Percentiles rank a stretch among this genome's conserved stretches.
phyloP scores from a whole-genome alignment of 1,284 basidiomycete genomes.

The Schizopora paradoxa region DNA sequence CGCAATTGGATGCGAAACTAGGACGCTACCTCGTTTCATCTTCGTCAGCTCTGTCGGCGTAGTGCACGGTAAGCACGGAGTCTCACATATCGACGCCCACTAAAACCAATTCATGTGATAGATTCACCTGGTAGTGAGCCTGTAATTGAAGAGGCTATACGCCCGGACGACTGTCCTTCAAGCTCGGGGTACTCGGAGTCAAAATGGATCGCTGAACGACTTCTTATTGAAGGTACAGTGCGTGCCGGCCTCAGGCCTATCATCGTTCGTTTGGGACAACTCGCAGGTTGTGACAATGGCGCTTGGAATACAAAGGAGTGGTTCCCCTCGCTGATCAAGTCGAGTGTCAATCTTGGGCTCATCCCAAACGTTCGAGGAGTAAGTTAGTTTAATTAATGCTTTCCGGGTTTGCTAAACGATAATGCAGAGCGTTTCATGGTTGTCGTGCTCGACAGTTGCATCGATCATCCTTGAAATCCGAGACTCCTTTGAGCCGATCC shows the following conservation, averaged over 20 bases:
- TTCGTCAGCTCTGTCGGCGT: conserved; percentile 28
- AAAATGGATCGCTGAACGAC: background rate
- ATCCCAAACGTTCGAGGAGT: conserved; percentile 16
- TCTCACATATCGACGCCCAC: too few relatives aligned
- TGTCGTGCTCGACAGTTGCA: too few relatives aligned
- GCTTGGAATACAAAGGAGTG: conserved; percentile 18
- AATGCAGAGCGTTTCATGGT: too few relatives aligned
- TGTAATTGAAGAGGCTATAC: background rate
- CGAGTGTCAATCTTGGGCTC: conserved; percentile 4
- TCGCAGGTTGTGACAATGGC: conserved; percentile 15
- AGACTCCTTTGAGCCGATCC: too few relatives aligned
- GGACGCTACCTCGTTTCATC: conserved; percentile 23
- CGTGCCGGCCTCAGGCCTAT: conserved; percentile 5
- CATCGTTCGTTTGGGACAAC: conserved; percentile 15
- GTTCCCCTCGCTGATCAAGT: conserved; percentile 16
- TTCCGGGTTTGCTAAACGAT: too few relatives aligned
- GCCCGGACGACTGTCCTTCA: background rate
- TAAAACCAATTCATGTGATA: background rate
- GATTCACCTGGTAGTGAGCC: background rate
- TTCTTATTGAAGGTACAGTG: background rate
- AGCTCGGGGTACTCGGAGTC: background rate
- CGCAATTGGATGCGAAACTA: conserved; percentile 24
- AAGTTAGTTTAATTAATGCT: too few relatives aligned
- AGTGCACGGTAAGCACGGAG: background rate
- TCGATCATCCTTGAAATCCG: too few relatives aligned